A percentile compares a stretch with the other conserved stretches of the same genome.
Evolutionary conservation across 148 eudicot genomes (phyloP).

Genomic region (Arbutus unedo): DNA sequence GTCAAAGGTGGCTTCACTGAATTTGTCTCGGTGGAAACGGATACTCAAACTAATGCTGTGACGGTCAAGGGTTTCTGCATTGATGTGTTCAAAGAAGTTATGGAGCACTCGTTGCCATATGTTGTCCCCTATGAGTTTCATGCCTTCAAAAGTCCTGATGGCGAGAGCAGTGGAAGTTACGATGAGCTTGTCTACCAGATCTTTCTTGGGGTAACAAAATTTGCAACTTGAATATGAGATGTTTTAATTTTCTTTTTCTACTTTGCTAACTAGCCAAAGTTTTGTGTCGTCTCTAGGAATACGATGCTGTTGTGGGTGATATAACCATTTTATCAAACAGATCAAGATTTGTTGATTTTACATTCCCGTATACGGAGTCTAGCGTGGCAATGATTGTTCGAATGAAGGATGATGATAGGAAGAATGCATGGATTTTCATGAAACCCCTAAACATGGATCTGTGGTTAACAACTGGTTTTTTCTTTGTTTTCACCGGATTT

Average conservation of each 20-base stretch:
- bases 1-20: too few relatives aligned
- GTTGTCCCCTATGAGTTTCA: constrained; percentile 23
- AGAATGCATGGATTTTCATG: constrained; percentile 65
- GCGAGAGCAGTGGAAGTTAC: constrained; percentile 22
- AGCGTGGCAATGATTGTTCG: constrained; percentile 57
- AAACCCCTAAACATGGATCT: constrained; percentile 57
- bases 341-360: constrained; percentile 47
- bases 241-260: background rate
- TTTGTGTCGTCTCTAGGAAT: constrained; percentile 31
- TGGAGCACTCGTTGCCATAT: constrained; percentile 29
- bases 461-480: constrained; percentile 53
- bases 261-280: background rate
- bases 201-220: constrained; percentile 27
- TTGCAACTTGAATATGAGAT: background rate
- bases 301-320: constrained; percentile 64
- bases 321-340: constrained; percentile 48
- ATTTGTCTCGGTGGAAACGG: too few relatives aligned
- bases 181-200: constrained; percentile 41
- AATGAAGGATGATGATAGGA: constrained; percentile 33
- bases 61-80: constrained; percentile 44
- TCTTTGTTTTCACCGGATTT: constrained; percentile 57
- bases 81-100: constrained; percentile 48
- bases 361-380: constrained; percentile 65
- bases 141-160: constrained; percentile 25
- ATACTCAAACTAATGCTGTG: constrained; percentile 13